Conservation (phyloP, 1,284 basidiomycete species). For the Ceratobasidium sp. region DNA sequence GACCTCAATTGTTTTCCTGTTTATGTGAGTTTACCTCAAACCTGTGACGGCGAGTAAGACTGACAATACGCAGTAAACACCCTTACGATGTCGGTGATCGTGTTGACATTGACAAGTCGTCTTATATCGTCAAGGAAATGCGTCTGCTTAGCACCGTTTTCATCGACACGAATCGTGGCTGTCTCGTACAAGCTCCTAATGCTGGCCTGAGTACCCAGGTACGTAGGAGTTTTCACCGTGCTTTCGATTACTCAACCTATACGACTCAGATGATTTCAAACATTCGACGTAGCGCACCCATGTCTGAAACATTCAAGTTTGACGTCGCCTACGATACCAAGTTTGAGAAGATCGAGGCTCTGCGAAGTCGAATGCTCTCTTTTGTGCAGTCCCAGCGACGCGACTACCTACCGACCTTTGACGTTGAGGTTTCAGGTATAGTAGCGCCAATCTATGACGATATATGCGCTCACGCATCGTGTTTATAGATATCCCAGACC, state of each 20-base stretch:
- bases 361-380: conserved; percentile 84
- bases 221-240: conserved; percentile 51
- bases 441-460: conserved; percentile 29
- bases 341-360: conserved; percentile 84
- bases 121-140: conserved; percentile 72
- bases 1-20: conserved; percentile 86
- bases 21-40: conserved; percentile 62
- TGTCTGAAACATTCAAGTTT: conserved; percentile 83
- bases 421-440: conserved; percentile 73
- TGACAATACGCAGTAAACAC: conserved; percentile 24
- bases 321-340: conserved; percentile 84
- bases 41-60: conserved; percentile 56
- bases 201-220: conserved; percentile 76
- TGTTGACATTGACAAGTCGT: conserved; percentile 67
- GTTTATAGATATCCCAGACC: conserved; percentile 79
- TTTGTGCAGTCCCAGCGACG: conserved; percentile 80
- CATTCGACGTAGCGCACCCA: conserved; percentile 74
- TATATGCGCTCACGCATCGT: background rate
- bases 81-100: conserved; percentile 88
- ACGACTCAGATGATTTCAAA: conserved; percentile 73
- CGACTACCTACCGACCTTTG: conserved; percentile 81
- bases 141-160: conserved; percentile 66
- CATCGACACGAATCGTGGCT: conserved; percentile 62
- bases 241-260: conserved; percentile 35
- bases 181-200: conserved; percentile 77